These are phyloP conservation scores for Beauveria medogensis DNA, from an alignment of 2,329 filamentous ascomycete genomes.

Conservation along the genomic window DNA sequence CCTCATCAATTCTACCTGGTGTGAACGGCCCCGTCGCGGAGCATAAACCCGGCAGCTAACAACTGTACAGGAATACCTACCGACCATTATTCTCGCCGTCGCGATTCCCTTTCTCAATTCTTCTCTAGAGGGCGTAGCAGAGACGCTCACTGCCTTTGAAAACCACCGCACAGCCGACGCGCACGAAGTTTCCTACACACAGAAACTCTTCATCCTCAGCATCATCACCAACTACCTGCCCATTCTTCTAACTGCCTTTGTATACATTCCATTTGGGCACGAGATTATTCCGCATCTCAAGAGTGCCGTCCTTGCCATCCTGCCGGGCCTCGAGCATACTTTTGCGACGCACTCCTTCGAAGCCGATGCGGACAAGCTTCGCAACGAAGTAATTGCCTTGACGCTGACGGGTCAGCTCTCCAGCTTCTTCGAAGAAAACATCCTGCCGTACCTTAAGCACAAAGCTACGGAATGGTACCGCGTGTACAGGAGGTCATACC, in stretches of 20 bases:
- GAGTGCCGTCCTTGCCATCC: conserved; percentile 45
- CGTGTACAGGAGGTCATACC: conserved; percentile 26
- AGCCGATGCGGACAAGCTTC: conserved; percentile 57
- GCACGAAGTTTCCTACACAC: conserved; percentile 61
- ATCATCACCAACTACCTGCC: conserved; percentile 75
- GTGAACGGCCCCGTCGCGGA: conserved; percentile 16
- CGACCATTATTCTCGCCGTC: conserved; percentile 61
- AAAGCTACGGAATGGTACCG: conserved; percentile 40
- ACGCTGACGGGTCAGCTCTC: conserved; percentile 66
- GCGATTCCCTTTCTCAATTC: conserved; percentile 57
- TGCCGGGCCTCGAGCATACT: conserved; percentile 36
- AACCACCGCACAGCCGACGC: conserved; percentile 66
- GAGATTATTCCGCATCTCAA: conserved; percentile 61
- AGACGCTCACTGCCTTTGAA: conserved; percentile 58
- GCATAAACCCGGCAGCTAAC: background rate
- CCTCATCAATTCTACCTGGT: conserved; percentile 59
- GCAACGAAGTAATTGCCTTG: conserved; percentile 68
- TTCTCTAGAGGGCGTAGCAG: conserved; percentile 55
- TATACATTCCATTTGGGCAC: conserved; percentile 68
- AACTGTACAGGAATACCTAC: conserved; percentile 53
- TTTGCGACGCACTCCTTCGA: conserved; percentile 48
- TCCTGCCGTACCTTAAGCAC: conserved; percentile 62
- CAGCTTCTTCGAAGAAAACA: conserved; percentile 62
- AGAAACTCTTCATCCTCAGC: conserved; percentile 70
- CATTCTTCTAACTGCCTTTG: conserved; percentile 67